Evolutionary conservation across 2,329 filamentous ascomycete genomes (phyloP).

Genomic region (Fusarium robinianum): DNA sequence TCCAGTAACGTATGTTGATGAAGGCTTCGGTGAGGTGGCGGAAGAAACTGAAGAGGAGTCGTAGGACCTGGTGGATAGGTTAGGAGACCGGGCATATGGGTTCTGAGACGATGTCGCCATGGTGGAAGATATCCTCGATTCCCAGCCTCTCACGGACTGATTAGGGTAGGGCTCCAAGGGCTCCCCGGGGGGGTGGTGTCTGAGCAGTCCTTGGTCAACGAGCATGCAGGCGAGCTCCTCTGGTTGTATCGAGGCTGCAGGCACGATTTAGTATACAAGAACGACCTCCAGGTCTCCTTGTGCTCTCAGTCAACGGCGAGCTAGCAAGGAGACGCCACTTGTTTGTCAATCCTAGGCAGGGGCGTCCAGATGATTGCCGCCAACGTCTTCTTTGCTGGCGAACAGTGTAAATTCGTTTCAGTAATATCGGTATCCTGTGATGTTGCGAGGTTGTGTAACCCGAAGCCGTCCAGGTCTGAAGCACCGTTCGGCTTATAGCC

Average conservation of each 20-base stretch:
- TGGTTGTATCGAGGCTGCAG: constrained; percentile 27
- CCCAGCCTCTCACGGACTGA: constrained; percentile 22
- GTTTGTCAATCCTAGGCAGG: constrained; percentile 28
- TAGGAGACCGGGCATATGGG: constrained; percentile 64
- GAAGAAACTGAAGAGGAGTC: constrained; percentile 68
- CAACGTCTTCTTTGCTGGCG: constrained; percentile 18
- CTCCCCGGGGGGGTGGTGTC: constrained; percentile 24
- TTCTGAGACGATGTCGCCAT: constrained; percentile 62
- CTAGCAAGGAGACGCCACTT: constrained; percentile 23
- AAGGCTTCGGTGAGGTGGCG: constrained; percentile 61
- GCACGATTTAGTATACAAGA: constrained; percentile 25
- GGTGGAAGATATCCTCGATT: constrained; percentile 18
- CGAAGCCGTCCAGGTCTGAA: constrained; percentile 25
- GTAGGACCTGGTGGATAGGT: constrained; percentile 64
- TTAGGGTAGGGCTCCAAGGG: constrained; percentile 23
- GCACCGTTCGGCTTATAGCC: constrained; percentile 25
- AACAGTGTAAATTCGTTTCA: constrained; percentile 24
- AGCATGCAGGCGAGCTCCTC: constrained; percentile 34
- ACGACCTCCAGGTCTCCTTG: constrained; percentile 20
- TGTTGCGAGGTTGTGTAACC: constrained; percentile 31
- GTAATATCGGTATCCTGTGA: constrained; percentile 23
- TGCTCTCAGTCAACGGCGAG: constrained; percentile 12
- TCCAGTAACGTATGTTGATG: constrained; percentile 56
- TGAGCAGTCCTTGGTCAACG: constrained; percentile 28
- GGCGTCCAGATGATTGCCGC: constrained; percentile 19